Percentiles rank a stretch among this genome's conserved stretches.
phyloP scores from a whole-genome alignment of 345 rosid genomes.

The Geranium rotundifolium region DNA sequence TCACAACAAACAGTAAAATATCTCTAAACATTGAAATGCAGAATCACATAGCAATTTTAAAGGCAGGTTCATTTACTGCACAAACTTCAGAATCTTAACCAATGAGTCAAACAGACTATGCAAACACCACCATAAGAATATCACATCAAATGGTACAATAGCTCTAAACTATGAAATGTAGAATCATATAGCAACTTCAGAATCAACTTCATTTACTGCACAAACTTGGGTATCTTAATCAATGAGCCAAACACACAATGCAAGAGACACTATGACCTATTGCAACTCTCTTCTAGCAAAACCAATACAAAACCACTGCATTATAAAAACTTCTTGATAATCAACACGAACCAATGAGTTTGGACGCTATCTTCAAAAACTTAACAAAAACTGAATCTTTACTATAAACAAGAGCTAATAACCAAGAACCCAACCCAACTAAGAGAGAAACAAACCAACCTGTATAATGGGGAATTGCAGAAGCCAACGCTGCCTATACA shows the following conservation, averaged over 20 bases:
- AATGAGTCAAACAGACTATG: no score
- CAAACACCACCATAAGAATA: no score
- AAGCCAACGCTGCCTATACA: slow-evolving; percentile 54
- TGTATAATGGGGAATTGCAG: slow-evolving; percentile 85
- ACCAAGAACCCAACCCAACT: neutral
- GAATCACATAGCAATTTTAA: no score
- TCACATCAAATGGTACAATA: no score
- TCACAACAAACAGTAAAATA: no score
- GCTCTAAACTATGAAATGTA: no score
- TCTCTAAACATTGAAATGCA: no score
- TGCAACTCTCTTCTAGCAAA: neutral
- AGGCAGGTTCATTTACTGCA: neutral
- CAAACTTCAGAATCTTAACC: no score
- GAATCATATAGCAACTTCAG: no score
- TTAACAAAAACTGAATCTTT: no score
- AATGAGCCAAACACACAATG: neutral
- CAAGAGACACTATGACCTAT: neutral
- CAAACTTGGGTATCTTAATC: no score
- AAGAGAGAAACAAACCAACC: slow-evolving; percentile 21
- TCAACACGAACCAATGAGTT: neutral
- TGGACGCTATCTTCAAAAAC: neutral
- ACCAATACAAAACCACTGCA: neutral
- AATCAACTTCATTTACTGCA: no score
- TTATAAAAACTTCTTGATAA: neutral
- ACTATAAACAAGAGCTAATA: neutral